Evolutionary conservation across 169 alveolate genomes (phyloP).

Genomic region (Plasmodium vinckei): DNA sequence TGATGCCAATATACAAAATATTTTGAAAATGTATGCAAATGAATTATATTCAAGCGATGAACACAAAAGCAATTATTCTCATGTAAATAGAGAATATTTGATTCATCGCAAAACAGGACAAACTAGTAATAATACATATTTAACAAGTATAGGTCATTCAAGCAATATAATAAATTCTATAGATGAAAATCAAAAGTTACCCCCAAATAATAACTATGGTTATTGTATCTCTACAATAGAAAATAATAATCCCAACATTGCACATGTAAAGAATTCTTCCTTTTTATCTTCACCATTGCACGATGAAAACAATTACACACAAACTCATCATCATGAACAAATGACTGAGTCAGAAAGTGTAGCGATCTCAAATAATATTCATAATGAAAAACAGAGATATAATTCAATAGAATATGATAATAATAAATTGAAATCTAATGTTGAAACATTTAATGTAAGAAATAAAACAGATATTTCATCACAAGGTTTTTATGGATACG

Average conservation of each 20-base stretch:
- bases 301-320: constrained; percentile 2
- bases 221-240: constrained; percentile 5
- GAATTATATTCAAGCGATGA: constrained; percentile 65
- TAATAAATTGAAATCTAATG: constrained; percentile 4
- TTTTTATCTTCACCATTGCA: constrained; percentile 17
- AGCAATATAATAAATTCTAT: constrained; percentile 45
- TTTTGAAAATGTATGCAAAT: constrained; percentile 57
- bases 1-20: constrained; percentile 14
- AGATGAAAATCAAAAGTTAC: constrained; percentile 18
- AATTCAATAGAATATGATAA: constrained; percentile 8
- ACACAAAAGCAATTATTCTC: constrained; percentile 46
- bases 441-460: background rate
- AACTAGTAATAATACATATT: constrained; percentile 40
- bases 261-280: constrained; percentile 9
- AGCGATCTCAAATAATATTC: background rate
- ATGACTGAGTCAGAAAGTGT: background rate
- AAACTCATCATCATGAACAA: constrained; percentile 7
- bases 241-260: constrained; percentile 7
- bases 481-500: constrained; percentile 1
- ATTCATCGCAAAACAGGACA: constrained; percentile 35
- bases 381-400: background rate
- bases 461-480: constrained; percentile 9
- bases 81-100: constrained; percentile 42
- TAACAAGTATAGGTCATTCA: constrained; percentile 42
- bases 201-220: constrained; percentile 4